These are phyloP conservation scores for Lactarius hatsudake DNA, from an alignment of 768 basidiomycete species.

Conservation along the genomic window DNA sequence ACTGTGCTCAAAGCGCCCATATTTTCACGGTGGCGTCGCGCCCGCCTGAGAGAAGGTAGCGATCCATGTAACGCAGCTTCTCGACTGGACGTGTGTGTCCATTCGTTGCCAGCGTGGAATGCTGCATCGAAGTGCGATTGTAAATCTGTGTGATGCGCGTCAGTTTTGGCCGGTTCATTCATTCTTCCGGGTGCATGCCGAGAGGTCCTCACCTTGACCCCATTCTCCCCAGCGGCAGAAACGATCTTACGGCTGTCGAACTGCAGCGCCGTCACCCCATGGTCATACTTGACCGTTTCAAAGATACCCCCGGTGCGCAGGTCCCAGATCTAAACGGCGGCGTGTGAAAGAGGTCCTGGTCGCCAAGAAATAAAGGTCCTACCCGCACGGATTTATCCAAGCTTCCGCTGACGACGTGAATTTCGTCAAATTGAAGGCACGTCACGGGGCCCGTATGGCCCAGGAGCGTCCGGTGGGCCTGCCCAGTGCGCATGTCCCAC, in stretches of 20 bases:
- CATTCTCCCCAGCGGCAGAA: conserved; percentile 90
- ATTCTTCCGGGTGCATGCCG: not conserved
- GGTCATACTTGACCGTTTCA: conserved; percentile 89
- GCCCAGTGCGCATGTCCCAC: conserved; percentile 99
- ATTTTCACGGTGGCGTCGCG: conserved; percentile 85
- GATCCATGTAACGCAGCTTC: conserved; percentile 91
- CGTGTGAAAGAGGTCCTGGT: not conserved
- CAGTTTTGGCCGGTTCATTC: conserved; percentile 2
- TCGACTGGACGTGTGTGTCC: conserved; percentile 92
- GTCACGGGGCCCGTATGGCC: conserved; percentile 95
- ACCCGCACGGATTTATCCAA: conserved; percentile 92
- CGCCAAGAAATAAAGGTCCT: conserved; percentile 30
- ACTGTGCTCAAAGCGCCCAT: conserved; percentile 72
- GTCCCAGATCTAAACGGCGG: conserved; percentile 80
- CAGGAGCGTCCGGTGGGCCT: conserved; percentile 87
- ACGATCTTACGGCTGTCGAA: conserved; percentile 94
- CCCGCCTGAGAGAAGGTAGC: conserved; percentile 88
- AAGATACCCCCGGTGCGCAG: conserved; percentile 84
- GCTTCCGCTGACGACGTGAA: conserved; percentile 88
- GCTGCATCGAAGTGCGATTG: conserved; percentile 91
- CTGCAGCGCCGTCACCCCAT: conserved; percentile 86
- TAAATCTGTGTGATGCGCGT: conserved; percentile 59
- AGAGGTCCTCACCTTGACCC: conserved; percentile 63
- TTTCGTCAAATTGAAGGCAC: conserved; percentile 94
- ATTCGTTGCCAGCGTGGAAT: conserved; percentile 80